phyloP scores from a whole-genome alignment of 345 rosid genomes.

The Excoecaria cochinchinensis region DNA sequence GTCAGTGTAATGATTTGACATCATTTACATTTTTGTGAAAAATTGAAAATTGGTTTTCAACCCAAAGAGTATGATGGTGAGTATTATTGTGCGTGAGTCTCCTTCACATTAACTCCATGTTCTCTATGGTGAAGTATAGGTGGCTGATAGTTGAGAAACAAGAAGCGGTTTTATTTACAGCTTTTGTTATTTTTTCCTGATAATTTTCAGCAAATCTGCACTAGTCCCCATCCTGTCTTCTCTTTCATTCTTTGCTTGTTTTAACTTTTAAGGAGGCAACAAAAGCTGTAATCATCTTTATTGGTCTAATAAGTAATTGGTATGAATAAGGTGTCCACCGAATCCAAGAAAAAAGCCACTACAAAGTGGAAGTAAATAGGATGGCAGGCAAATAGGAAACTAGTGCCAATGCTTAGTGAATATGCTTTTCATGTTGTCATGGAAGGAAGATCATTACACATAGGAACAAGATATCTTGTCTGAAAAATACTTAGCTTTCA shows the following conservation, averaged over 20 bases:
- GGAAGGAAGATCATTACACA: not conserved
- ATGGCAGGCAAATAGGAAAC: not conserved
- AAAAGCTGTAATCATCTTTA: not conserved
- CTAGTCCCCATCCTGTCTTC: not conserved
- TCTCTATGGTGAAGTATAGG: not conserved
- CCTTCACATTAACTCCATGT: not conserved
- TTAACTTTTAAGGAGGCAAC: not conserved
- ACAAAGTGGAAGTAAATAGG: not conserved
- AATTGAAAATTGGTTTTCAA: not conserved
- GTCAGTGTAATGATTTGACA: not conserved
- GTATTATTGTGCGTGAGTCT: not conserved
- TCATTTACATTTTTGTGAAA: not conserved
- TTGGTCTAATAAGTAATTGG: not conserved
- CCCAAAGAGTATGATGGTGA: not conserved
- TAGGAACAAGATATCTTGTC: not conserved
- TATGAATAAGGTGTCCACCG: not conserved
- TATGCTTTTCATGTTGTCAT: not conserved
- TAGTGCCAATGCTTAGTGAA: not conserved
- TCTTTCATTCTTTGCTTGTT: slow-evolving; percentile 5
- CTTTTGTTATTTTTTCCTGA: not conserved
- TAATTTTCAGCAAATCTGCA: not conserved
- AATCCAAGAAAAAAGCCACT: not conserved
- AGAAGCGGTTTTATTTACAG: not conserved
- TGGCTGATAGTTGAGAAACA: not conserved
- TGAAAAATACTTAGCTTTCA: not conserved